These are phyloP conservation scores for Lachnellula subtilissima DNA, from an alignment of 2,329 filamentous ascomycete genomes.

Conservation along the genomic window DNA sequence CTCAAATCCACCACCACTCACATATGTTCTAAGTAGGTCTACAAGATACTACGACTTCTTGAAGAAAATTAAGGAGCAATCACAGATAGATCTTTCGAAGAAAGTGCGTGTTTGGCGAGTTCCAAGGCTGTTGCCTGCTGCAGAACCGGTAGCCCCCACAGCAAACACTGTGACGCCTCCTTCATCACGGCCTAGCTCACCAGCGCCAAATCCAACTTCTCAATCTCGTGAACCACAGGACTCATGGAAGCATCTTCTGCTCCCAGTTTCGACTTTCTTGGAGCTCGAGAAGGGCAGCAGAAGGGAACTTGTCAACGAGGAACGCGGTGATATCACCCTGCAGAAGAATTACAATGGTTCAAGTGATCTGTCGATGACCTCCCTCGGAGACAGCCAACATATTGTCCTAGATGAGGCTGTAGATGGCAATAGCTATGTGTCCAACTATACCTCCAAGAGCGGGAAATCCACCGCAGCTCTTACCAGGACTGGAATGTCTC, in stretches of 20 bases:
- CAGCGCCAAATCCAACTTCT: constrained; percentile 7
- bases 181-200: constrained; percentile 28
- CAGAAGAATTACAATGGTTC: constrained; percentile 75
- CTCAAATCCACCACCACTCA: constrained; percentile 55
- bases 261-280: constrained; percentile 54
- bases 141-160: constrained; percentile 33
- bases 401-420: constrained; percentile 81
- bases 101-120: constrained; percentile 62
- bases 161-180: constrained; percentile 39
- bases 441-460: constrained; percentile 37
- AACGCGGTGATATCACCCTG: constrained; percentile 59
- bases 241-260: constrained; percentile 40
- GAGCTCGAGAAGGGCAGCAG: constrained; percentile 58
- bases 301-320: constrained; percentile 55
- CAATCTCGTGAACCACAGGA: constrained; percentile 26
- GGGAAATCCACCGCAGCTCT: constrained; percentile 17
- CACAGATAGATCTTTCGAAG: constrained; percentile 61
- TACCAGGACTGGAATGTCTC: constrained; percentile 16
- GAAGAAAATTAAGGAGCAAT: constrained; percentile 63
- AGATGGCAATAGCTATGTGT: constrained; percentile 53
- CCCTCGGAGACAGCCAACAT: constrained; percentile 66
- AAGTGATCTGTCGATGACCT: constrained; percentile 59
- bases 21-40: constrained; percentile 66
- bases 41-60: constrained; percentile 71
- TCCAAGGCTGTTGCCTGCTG: constrained; percentile 24